These are phyloP conservation scores for Penicillium robsamsonii DNA, from an alignment of 495 filamentous ascomycete species.

Conservation along the genomic window DNA sequence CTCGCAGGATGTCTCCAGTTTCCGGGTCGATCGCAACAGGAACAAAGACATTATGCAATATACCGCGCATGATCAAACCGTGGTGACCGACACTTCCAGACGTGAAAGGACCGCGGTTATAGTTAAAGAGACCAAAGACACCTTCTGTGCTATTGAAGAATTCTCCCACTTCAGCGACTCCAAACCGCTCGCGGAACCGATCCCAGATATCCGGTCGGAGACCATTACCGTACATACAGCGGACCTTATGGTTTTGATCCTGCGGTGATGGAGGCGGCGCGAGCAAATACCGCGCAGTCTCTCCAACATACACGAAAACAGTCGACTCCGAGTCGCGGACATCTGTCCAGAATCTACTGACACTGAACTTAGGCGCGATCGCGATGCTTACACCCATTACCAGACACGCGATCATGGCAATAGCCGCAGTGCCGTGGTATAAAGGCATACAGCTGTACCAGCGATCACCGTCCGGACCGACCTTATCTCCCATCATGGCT, in stretches of 20 bases:
- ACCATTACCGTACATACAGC: constrained; percentile 73
- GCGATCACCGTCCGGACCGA: constrained; percentile 51
- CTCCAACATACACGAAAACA: constrained; percentile 78
- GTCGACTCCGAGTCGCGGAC: constrained; percentile 66
- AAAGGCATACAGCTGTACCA: constrained; percentile 81
- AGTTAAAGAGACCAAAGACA: constrained; percentile 57
- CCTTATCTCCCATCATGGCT: constrained; percentile 24
- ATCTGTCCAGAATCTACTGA: constrained; percentile 71
- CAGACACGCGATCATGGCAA: constrained; percentile 53
- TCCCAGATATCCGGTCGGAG: constrained; percentile 76
- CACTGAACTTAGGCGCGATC: constrained; percentile 68
- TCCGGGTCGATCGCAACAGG: constrained; percentile 68
- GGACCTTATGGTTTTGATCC: constrained; percentile 65
- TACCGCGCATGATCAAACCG: constrained; percentile 53
- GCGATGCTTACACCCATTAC: constrained; percentile 60
- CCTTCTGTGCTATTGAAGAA: constrained; percentile 69
- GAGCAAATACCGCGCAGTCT: constrained; percentile 74
- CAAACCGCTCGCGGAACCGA: constrained; percentile 63
- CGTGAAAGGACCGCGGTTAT: constrained; percentile 58
- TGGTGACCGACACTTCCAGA: constrained; percentile 70
- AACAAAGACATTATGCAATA: constrained; percentile 52
- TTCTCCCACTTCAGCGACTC: constrained; percentile 56
- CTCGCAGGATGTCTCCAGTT: constrained; percentile 61
- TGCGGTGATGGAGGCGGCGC: constrained; percentile 60
- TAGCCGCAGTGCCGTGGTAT: constrained; percentile 73